Base-by-base conservation (phyloP, 768 basidiomycete species). In the Hypholoma sublateritium region DNA sequence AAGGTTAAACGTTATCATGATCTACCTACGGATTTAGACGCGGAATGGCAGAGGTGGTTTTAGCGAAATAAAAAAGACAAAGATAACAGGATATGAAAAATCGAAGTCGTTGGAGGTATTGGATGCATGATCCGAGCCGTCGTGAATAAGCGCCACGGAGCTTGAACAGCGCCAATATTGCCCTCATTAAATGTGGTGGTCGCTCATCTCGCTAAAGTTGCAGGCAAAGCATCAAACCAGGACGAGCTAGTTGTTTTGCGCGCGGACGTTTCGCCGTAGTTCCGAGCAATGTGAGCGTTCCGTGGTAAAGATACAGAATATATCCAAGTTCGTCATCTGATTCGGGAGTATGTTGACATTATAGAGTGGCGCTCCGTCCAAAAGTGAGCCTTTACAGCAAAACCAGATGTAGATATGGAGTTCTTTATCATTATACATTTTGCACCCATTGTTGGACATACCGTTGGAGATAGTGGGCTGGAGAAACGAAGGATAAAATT, bases 111-210 rank as follows among this genome's bases (percentile, higher is more conserved):
- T 53, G 36, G 32, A 55, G 51, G 24, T 45, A 50, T 55, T 50
- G 53, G 25, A 32, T 45, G 19, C 47, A 61, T 59, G 63, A 64
- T 64, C 63, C 63, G 63, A 61, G 47, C 63, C 60, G 60, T 56
- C 19, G 32, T 51, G 22, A 54, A 56, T 42, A 35, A 32, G 39
- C 51, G 62, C 55, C 55, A 61, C 59, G 62, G 62, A 64, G 53
- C 59, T 59, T 59, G 55, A 57, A 59, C 17, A 34, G 21, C 25
- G 37, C 25, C 39, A 51, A 43, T 50, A 22, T n/a, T 35, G 48
- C n/a, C 39, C 43, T 37, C 42, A 36, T 48, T 21, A 50, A 41
- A 7, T 32, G 28, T 42, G 25, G 44, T 36, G 32, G 39, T 54
- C 48, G n/a, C 41, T 41, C 55, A 54, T 51, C 34, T 46, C 53